These are phyloP conservation scores for Mycena latifolia DNA, from an alignment of 768 basidiomycete species.

Conservation along the genomic window DNA sequence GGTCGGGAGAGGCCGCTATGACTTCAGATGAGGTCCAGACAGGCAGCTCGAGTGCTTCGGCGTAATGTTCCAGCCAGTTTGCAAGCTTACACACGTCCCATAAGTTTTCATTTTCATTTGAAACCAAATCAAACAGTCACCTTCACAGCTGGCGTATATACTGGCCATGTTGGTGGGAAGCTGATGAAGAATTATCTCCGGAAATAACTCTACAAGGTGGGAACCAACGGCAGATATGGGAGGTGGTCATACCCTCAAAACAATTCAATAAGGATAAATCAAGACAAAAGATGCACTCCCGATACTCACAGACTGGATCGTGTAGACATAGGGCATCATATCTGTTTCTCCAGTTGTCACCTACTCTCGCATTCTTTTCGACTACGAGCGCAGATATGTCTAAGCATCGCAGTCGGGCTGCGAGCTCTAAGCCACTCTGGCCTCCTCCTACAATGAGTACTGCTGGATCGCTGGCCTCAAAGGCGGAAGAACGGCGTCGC, in stretches of 20 bases:
- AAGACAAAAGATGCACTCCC: constrained; percentile 5
- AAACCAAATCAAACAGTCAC: constrained; percentile 35
- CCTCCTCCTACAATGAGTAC: constrained; percentile 77
- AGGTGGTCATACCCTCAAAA: constrained; percentile 48
- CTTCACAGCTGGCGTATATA: constrained; percentile 68
- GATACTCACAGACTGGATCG: constrained; percentile 44
- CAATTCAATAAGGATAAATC: not conserved
- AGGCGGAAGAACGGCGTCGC: constrained; percentile 57
- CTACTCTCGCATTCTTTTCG: constrained; percentile 66
- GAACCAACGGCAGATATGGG: constrained; percentile 63
- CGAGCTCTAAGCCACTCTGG: constrained; percentile 74
- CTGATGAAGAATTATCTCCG: not conserved
- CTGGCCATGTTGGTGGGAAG: constrained; percentile 72
- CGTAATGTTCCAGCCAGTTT: constrained; percentile 77
- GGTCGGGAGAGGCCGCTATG: constrained; percentile 41
- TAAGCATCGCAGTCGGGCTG: constrained; percentile 74
- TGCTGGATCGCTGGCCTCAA: constrained; percentile 63
- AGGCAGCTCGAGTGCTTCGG: constrained; percentile 69
- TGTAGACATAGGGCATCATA: constrained; percentile 72
- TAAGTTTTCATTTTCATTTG: not conserved
- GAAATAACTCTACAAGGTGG: not conserved
- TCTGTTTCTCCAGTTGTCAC: constrained; percentile 73
- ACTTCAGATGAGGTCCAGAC: constrained; percentile 68
- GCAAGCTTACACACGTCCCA: constrained; percentile 57
- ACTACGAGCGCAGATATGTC: constrained; percentile 68